Evolutionary conservation across 2,329 filamentous ascomycete species (phyloP).

Genomic region (Aureobasidium sp.): DNA sequence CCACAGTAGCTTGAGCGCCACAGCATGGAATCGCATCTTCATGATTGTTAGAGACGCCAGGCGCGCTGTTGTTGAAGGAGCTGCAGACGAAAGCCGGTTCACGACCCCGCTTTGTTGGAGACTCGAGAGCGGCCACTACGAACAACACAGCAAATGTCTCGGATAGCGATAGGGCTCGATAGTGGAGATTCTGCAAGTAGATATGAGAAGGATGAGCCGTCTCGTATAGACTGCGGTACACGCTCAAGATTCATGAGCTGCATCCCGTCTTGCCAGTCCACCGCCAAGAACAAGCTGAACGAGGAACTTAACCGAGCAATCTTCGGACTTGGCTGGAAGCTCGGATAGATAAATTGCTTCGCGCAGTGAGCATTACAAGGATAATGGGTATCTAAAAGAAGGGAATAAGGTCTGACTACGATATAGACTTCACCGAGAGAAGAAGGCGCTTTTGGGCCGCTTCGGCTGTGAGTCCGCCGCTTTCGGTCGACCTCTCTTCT

Average conservation of each 20-base stretch:
- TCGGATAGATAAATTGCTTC: background rate
- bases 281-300: background rate
- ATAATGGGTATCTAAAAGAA: background rate
- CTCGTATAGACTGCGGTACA: background rate
- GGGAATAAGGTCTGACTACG: background rate
- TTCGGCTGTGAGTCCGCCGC: slow-evolving; percentile 18
- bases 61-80: no score
- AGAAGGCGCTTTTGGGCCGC: slow-evolving; percentile 26
- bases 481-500: slow-evolving; percentile 25
- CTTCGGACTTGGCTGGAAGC: background rate
- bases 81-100: background rate
- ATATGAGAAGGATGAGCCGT: background rate
- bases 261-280: background rate
- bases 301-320: background rate
- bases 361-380: background rate
- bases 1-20: background rate
- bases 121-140: background rate
- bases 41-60: background rate
- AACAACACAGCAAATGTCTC: slow-evolving; percentile 7
- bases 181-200: slow-evolving; percentile 5
- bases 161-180: background rate
- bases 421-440: slow-evolving; percentile 15
- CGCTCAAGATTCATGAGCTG: background rate
- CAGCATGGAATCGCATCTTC: background rate
- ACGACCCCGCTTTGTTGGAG: background rate